phyloP scores from a whole-genome alignment of 106 monocot genomes.

The Dioscorea alata region DNA sequence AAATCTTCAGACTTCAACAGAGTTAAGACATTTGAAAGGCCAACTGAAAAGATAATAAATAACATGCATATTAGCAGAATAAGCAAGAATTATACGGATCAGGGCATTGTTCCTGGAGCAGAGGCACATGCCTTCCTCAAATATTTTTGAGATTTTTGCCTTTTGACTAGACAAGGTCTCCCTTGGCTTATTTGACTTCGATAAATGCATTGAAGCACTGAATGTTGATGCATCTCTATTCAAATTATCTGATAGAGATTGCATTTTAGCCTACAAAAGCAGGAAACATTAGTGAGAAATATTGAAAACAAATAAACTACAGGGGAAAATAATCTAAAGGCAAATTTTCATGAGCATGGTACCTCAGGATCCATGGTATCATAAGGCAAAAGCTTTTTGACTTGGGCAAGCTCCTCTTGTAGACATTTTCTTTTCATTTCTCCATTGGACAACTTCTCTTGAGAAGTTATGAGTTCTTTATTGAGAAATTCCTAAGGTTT shows the following conservation, averaged over 20 bases:
- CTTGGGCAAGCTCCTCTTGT: conserved; percentile 49
- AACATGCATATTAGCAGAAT: not conserved
- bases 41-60: conserved; percentile 41
- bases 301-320: not conserved
- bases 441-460: conserved; percentile 46
- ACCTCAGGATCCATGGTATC: conserved; percentile 38
- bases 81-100: too few species aligned
- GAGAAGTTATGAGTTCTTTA: conserved; percentile 36
- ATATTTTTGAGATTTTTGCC: conserved; percentile 50
- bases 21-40: conserved; percentile 46
- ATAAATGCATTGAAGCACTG: conserved; percentile 7
- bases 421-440: conserved; percentile 40
- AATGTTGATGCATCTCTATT: conserved; percentile 21
- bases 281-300: not conserved
- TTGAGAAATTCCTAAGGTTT: conserved; percentile 32
- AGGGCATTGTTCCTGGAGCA: too few species aligned
- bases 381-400: conserved; percentile 25
- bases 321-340: not conserved
- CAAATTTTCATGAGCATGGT: not conserved
- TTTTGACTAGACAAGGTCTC: conserved; percentile 39
- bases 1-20: conserved; percentile 62
- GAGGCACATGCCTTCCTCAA: conserved; percentile 54
- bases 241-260: conserved; percentile 5
- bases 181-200: conserved; percentile 36
- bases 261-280: conserved; percentile 19